Base-by-base conservation (phyloP, 140 eudicot species). In the Flaveria floridana region DNA sequence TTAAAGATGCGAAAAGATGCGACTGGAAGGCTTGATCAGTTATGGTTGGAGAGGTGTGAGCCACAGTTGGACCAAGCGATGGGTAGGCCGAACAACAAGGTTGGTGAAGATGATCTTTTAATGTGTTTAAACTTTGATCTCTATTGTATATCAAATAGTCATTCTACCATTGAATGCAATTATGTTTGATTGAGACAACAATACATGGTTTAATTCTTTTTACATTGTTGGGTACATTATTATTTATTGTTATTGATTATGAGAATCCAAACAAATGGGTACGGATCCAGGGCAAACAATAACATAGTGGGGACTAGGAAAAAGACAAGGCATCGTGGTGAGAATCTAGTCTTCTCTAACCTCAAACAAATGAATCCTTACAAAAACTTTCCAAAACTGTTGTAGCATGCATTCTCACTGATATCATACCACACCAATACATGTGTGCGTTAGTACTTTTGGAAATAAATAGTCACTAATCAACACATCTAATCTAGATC, bases 281-380 rank as follows among this genome's bases (percentile, higher is more conserved):
- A 48, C 55, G 80, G 71, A 44, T 44, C 50, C 13, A 11, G 41
- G 41, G 41, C 74, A 65, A 73, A 56, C 6, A 30, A 30, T 30
- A 30, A 30, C 65, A 66, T 65, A 73, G 79, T 79, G 83, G 83
- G 83, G 83, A 55, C 83, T 73, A 73, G 57, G 83, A 79, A 79
- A 66, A 79, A 70, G 83, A 79, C 83, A 73, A 79, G 64, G 83
- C 76, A 42, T 79, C 79, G 75, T 79, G 75, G 48, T 67, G 71
- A 73, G 83, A 79, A 79, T 79, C 83, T 79, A 79, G 79, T 79
- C 83, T 57, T 70, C 63, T 65, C 71, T 53, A 79, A 66, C 61
- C 19, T 67, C 47, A 79, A 79, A 79, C 83, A 79, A 73, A 73
- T 66, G 83, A 74, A 73, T 73, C 83, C 79, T 41, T 73, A 73